These are phyloP conservation scores for Gossypium aridum DNA, from an alignment of 441 rosid species.

Conservation along the genomic window DNA sequence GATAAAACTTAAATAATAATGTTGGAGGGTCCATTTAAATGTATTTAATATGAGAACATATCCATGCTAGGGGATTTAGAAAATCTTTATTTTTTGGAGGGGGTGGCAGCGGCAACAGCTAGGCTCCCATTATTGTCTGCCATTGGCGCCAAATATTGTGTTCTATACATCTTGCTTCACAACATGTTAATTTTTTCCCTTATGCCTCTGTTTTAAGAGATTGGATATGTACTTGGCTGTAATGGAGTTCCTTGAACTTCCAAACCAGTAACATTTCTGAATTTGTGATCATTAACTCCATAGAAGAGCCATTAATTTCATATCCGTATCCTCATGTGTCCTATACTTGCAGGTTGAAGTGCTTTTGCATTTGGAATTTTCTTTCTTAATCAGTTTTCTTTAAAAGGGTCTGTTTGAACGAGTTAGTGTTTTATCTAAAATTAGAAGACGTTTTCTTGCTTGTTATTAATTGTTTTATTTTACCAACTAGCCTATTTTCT, in stretches of 20 bases:
- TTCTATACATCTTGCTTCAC: not conserved
- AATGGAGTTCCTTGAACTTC: not conserved
- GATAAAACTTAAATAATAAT: not conserved
- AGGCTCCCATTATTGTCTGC: not conserved
- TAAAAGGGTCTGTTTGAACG: not conserved
- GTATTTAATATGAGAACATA: not conserved
- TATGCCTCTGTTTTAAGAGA: not conserved
- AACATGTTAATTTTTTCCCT: not conserved
- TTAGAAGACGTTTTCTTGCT: not conserved
- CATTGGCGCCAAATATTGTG: not conserved
- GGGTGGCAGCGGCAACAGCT: not conserved
- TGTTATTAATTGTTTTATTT: not conserved
- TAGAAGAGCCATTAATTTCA: not conserved
- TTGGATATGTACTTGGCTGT: not conserved
- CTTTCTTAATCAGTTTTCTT: not conserved
- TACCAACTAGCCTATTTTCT: slow-evolving; percentile 15
- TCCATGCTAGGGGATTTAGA: not conserved
- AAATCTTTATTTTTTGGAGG: not conserved
- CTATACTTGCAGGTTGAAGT: not conserved
- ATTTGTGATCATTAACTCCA: not conserved
- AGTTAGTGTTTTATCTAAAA: not conserved
- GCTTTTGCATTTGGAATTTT: not conserved
- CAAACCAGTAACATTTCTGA: not conserved
- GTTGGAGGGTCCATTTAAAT: not conserved
- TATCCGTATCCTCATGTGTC: not conserved